These are phyloP conservation scores for Pseudogymnoascus sp. DNA, from an alignment of 2,329 filamentous ascomycete species.

Conservation along the genomic window DNA sequence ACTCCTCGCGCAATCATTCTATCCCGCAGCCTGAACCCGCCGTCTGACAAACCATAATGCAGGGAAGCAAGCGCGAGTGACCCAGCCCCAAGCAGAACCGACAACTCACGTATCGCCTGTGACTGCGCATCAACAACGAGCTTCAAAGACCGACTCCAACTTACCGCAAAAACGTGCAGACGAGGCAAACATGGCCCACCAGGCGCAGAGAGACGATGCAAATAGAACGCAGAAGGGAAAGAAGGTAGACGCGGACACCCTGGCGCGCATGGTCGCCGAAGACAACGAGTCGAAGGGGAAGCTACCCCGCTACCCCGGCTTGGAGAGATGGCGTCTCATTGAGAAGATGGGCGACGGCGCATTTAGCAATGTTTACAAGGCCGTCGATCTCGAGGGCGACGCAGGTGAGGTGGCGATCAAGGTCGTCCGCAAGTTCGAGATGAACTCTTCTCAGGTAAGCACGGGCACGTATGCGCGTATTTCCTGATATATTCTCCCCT, in stretches of 20 bases:
- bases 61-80: slow-evolving; percentile 81
- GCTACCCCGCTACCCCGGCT: slow-evolving; percentile 75
- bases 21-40: background rate
- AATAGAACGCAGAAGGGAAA: slow-evolving; percentile 45
- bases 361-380: slow-evolving; percentile 97
- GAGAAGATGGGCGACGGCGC: slow-evolving; percentile 99
- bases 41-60: background rate
- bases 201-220: slow-evolving; percentile 42
- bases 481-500: slow-evolving; percentile 26
- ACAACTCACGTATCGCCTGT: slow-evolving; percentile 38
- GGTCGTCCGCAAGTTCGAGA: slow-evolving; percentile 96
- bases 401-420: slow-evolving; percentile 89
- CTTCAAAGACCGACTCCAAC: slow-evolving; percentile 51
- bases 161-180: slow-evolving; percentile 26
- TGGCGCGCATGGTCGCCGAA: slow-evolving; percentile 82
- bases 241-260: slow-evolving; percentile 55
- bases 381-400: slow-evolving; percentile 63
- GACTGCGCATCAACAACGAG: slow-evolving; percentile 54
- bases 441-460: slow-evolving; percentile 98
- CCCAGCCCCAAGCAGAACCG: slow-evolving; percentile 53
- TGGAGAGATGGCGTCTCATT: slow-evolving; percentile 76
- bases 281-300: slow-evolving; percentile 81
- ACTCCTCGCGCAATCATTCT: background rate
- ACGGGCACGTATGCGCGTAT: slow-evolving; percentile 23
- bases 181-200: slow-evolving; percentile 47